Conservation (phyloP, 352 stramenopile genomes). For the Halophytophthora polymorphica region DNA sequence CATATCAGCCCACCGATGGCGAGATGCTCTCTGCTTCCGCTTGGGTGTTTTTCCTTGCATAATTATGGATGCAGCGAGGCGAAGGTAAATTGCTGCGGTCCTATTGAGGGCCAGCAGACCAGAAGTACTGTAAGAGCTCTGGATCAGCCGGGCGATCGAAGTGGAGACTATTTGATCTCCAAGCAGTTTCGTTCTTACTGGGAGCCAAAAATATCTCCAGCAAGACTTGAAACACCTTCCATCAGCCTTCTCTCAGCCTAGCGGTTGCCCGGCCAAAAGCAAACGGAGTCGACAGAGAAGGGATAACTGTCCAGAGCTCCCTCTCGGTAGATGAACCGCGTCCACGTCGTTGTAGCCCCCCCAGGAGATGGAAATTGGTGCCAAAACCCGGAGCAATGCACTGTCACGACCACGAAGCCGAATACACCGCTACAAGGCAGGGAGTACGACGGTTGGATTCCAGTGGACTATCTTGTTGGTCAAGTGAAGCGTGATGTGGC, state of each 20-base stretch:
- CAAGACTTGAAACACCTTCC: neutral
- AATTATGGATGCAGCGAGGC: neutral
- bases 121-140: too few relatives aligned
- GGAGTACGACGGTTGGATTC: slow-evolving; percentile 41
- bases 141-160: too few relatives aligned
- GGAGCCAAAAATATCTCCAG: slow-evolving; percentile 13
- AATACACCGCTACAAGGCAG: neutral
- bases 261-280: too few relatives aligned
- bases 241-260: too few relatives aligned
- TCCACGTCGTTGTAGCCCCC: slow-evolving; percentile 18
- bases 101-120: too few relatives aligned
- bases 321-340: slow-evolving; percentile 15
- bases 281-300: neutral
- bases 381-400: neutral
- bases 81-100: too few relatives aligned
- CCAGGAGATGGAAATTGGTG: slow-evolving; percentile 3
- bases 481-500: slow-evolving; percentile 50
- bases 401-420: neutral
- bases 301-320: neutral
- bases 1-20: slow-evolving; percentile 34
- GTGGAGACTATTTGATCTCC: neutral
- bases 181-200: slow-evolving; percentile 15
- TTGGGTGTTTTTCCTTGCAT: slow-evolving; percentile 24
- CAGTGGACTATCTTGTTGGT: slow-evolving; percentile 34
- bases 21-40: slow-evolving; percentile 20